These are phyloP conservation scores for Trypanosoma platydactyli DNA, from an alignment of 208 protist genomes.

Conservation along the genomic window DNA sequence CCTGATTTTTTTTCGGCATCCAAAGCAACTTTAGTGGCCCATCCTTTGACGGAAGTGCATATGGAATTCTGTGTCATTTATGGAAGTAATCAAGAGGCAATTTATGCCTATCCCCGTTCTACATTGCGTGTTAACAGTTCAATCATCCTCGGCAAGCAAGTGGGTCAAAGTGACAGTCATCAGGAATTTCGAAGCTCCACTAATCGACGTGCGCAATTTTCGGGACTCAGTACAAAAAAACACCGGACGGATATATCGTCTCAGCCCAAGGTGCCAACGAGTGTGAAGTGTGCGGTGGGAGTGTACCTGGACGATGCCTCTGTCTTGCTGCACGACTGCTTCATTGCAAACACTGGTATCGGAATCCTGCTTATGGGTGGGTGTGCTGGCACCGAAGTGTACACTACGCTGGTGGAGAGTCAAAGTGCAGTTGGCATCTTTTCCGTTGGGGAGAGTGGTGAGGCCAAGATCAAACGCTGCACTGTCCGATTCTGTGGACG, in stretches of 20 bases:
- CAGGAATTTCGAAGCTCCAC: slow-evolving; percentile 29
- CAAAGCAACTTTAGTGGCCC: slow-evolving; percentile 45
- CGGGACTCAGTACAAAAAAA: too few relatives aligned
- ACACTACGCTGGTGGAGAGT: slow-evolving; percentile 47
- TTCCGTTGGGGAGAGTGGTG: slow-evolving; percentile 47
- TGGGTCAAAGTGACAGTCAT: slow-evolving; percentile 29
- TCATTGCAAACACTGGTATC: slow-evolving; percentile 58
- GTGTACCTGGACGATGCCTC: slow-evolving; percentile 79
- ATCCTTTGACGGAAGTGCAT: slow-evolving; percentile 53
- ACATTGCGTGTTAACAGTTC: slow-evolving; percentile 39
- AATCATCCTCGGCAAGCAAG: slow-evolving; percentile 49
- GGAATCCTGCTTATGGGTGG: slow-evolving; percentile 56
- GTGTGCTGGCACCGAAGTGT: slow-evolving; percentile 41
- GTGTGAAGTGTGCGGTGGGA: slow-evolving; percentile 44
- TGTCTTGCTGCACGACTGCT: slow-evolving; percentile 54
- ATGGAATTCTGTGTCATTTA: slow-evolving; percentile 67
- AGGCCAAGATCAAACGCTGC: slow-evolving; percentile 41
- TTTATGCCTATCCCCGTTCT: slow-evolving; percentile 78
- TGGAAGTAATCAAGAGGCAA: slow-evolving; percentile 51
- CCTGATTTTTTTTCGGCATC: too few relatives aligned
- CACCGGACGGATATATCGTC: too few relatives aligned
- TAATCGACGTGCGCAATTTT: slow-evolving; percentile 28
- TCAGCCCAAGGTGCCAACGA: too few relatives aligned
- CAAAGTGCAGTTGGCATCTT: slow-evolving; percentile 62
- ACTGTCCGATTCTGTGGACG: slow-evolving; percentile 49